These are phyloP conservation scores for Protostelium mycophagum DNA, from an alignment of 78 protist genomes.

Conservation along the genomic window DNA sequence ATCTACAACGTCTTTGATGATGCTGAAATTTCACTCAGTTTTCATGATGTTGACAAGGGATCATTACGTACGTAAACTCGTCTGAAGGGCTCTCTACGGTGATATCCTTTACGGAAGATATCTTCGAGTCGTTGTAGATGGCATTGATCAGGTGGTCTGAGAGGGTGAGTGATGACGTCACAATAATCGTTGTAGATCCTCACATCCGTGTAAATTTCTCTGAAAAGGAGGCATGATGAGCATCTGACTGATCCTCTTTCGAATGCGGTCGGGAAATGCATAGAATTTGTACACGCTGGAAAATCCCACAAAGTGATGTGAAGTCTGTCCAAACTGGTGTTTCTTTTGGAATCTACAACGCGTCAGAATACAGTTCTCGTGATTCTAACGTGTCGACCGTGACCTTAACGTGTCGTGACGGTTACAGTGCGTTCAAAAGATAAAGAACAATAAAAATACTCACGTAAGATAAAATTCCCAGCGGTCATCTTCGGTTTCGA, in stretches of 20 bases:
- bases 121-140: neutral
- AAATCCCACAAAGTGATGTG: neutral
- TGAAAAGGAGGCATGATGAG: neutral
- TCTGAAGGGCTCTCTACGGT: neutral
- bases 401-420: no score
- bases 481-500: neutral
- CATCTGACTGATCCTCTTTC: neutral
- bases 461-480: neutral
- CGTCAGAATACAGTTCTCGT: no score
- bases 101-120: neutral
- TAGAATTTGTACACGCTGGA: neutral
- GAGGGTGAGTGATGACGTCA: neutral
- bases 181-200: neutral
- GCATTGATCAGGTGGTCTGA: neutral
- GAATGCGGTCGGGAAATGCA: neutral
- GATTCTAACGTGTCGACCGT: no score
- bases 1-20: neutral
- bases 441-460: neutral
- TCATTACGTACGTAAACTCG: neutral
- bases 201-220: neutral
- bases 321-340: neutral
- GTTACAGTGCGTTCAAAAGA: no score
- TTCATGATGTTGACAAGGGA: neutral
- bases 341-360: neutral
- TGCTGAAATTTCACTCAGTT: neutral